A percentile compares a stretch with the other conserved stretches of the same genome.
Evolutionary conservation across 2,329 filamentous ascomycete species (phyloP).

Genomic region (Colletotrichum euphorbiae): DNA sequence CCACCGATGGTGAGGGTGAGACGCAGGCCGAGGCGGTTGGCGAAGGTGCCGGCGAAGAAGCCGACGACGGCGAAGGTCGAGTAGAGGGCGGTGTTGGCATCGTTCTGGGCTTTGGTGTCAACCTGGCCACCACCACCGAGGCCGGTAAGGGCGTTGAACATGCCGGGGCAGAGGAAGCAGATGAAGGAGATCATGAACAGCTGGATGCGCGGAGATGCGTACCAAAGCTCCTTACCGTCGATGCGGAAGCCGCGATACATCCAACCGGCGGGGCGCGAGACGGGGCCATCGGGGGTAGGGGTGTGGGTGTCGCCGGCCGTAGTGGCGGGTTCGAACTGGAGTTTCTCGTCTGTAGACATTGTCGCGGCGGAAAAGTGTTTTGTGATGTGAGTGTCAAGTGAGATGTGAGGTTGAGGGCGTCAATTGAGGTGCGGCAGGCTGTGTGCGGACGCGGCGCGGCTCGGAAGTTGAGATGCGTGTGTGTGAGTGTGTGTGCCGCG

Average conservation of each 20-base stretch:
- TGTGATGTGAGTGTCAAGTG: not conserved
- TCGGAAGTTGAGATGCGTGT: conserved; percentile 9
- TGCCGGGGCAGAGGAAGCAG: conserved; percentile 75
- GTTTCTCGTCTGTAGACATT: conserved; percentile 36
- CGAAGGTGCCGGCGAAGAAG: conserved; percentile 80
- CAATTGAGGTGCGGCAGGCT: not conserved
- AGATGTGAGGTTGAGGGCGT: not conserved
- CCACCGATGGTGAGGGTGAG: conserved; percentile 77
- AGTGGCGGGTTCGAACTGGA: conserved; percentile 12
- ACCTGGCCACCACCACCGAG: conserved; percentile 73
- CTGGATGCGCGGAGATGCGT: conserved; percentile 79
- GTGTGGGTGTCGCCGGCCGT: conserved; percentile 16
- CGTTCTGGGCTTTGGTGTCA: conserved; percentile 67
- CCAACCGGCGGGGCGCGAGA: conserved; percentile 65
- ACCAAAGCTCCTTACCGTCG: conserved; percentile 69
- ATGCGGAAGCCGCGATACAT: conserved; percentile 74
- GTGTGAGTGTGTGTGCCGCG: conserved; percentile 7
- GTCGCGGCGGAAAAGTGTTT: conserved; percentile 2
- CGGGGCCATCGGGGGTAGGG: conserved; percentile 40
- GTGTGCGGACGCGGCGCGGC: conserved; percentile 2
- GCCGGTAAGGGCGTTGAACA: conserved; percentile 77
- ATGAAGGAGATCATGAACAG: conserved; percentile 72
- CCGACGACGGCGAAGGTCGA: conserved; percentile 76
- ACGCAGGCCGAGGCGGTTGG: conserved; percentile 80
- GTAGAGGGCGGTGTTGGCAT: conserved; percentile 78